Evolutionary conservation across 116 monocot species (phyloP).

Genomic region (Dioscorea cayenensis): DNA sequence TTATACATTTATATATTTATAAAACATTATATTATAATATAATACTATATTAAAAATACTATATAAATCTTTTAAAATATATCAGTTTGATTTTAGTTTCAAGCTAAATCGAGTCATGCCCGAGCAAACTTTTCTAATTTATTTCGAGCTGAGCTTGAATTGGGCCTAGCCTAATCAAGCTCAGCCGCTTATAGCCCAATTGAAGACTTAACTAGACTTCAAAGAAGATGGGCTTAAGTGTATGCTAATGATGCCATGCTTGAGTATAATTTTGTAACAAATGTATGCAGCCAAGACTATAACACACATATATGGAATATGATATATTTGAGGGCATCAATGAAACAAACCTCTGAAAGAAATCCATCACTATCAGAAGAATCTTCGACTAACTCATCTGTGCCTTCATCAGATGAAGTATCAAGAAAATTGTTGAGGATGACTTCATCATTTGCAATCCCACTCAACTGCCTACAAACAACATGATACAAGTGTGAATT

Average conservation of each 20-base stretch:
- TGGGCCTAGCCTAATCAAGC: no score
- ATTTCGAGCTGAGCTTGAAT: no score
- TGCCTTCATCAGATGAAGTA: slow-evolving; percentile 33
- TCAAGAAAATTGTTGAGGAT: slow-evolving; percentile 29
- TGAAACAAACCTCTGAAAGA: slow-evolving; percentile 60
- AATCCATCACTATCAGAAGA: slow-evolving; percentile 69
- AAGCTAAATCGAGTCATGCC: no score
- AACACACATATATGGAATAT: neutral
- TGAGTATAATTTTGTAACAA: neutral
- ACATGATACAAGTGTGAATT: neutral
- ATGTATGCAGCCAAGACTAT: neutral
- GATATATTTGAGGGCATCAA: neutral
- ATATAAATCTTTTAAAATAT: no score
- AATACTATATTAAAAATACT: no score
- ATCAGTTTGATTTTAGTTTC: no score
- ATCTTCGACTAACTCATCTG: slow-evolving; percentile 35
- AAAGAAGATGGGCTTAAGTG: neutral
- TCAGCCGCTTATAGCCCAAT: no score
- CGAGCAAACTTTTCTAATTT: no score
- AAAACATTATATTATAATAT: no score
- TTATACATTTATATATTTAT: no score
- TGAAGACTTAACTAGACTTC: neutral
- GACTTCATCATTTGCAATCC: slow-evolving; percentile 9
- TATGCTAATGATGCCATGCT: neutral
- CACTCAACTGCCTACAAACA: slow-evolving; percentile 27